Evolutionary conservation across 2,329 filamentous ascomycete species (phyloP).

Genomic region (Epichloe hybrida): DNA sequence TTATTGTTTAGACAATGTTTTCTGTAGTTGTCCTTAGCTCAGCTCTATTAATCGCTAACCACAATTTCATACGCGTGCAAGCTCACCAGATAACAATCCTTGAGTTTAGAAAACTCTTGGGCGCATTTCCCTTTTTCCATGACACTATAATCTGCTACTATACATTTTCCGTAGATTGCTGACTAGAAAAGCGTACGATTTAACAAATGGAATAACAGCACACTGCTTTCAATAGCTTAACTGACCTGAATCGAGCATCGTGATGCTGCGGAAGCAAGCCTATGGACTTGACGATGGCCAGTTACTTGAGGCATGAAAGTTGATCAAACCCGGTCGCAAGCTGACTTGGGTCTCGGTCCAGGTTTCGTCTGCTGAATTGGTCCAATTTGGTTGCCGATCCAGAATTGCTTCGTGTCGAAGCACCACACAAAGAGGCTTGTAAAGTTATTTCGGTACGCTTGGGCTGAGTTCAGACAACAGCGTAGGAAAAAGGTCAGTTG

Average conservation of each 20-base stretch:
- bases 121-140: slow-evolving; percentile 86
- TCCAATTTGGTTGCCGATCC: too few relatives aligned
- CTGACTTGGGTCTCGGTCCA: background rate
- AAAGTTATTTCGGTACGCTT: too few relatives aligned
- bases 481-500: too few relatives aligned
- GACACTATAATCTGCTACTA: slow-evolving; percentile 79
- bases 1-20: slow-evolving; percentile 16
- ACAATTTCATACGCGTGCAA: background rate
- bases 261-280: slow-evolving; percentile 38
- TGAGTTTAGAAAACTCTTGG: slow-evolving; percentile 71
- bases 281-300: slow-evolving; percentile 36
- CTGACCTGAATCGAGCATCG: slow-evolving; percentile 42
- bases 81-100: slow-evolving; percentile 74
- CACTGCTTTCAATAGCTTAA: background rate
- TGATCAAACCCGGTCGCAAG: too few relatives aligned
- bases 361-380: background rate
- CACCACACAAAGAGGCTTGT: too few relatives aligned
- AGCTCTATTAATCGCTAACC: background rate
- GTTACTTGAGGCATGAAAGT: slow-evolving; percentile 3
- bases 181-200: slow-evolving; percentile 39
- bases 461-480: too few relatives aligned
- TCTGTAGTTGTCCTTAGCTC: background rate
- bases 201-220: background rate
- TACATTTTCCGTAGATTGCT: slow-evolving; percentile 77
- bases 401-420: too few relatives aligned